A percentile compares a stretch with the other conserved stretches of the same genome.
Conservation (phyloP, 1,284 basidiomycete species). For the Leccinum griseonigrum region DNA sequence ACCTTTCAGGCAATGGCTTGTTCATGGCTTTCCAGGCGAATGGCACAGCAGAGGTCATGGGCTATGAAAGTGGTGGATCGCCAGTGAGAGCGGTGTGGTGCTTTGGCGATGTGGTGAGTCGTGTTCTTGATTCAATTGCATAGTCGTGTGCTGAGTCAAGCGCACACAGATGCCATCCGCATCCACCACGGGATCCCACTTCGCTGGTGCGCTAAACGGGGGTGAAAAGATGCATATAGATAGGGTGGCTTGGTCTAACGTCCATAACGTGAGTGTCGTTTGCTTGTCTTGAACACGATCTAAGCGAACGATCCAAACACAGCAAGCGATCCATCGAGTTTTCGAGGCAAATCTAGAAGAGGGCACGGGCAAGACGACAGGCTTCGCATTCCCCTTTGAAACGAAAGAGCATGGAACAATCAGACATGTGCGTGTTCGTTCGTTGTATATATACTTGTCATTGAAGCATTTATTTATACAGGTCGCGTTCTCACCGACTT, state of each 20-base stretch:
- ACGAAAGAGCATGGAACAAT: constrained; percentile 72
- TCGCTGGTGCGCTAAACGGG: constrained; percentile 59
- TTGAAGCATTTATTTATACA: constrained; percentile 24
- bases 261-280: constrained; percentile 46
- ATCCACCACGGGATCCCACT: constrained; percentile 48
- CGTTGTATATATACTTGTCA: background rate
- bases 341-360: constrained; percentile 54
- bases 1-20: constrained; percentile 45
- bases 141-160: constrained; percentile 7
- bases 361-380: constrained; percentile 58
- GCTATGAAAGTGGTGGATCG: constrained; percentile 38
- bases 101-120: constrained; percentile 57
- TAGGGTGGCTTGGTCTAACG: constrained; percentile 72
- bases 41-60: constrained; percentile 56
- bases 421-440: constrained; percentile 50
- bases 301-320: constrained; percentile 1
- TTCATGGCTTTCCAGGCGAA: constrained; percentile 54
- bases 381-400: constrained; percentile 72
- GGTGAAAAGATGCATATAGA: constrained; percentile 62
- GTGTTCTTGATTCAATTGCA: background rate
- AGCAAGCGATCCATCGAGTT: constrained; percentile 56
- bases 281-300: constrained; percentile 1
- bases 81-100: constrained; percentile 51
- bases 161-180: constrained; percentile 37
- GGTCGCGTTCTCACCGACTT: constrained; percentile 57